Evolutionary conservation across 2,329 filamentous ascomycete species (phyloP), one percentile per base, ranked within the genome.

Genomic region (Penicillium sp.): DNA sequence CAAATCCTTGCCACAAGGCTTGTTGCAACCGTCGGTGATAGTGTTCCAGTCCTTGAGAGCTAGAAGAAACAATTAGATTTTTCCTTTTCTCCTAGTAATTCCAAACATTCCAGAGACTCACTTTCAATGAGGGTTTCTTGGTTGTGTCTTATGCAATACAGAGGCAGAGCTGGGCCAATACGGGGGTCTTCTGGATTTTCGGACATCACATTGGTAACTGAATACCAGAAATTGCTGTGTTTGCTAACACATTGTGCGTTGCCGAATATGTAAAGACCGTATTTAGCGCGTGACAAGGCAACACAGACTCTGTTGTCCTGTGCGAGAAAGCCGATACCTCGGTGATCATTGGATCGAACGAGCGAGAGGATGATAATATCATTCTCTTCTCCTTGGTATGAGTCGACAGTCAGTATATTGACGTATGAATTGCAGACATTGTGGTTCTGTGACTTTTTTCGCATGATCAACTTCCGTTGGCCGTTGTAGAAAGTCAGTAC

Each of bases 321-420:
- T 1, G 81, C 79, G 2, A 96, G 78, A 63, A 96, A 97, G 0
- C 92, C 92, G 31, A 92, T 86, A 0, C 78, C 76, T 5, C 75
- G 67, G 1, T 75, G 65, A 1, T 69, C 61, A 35, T 87, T 88
- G 61, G 87, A 92, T 42, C 92, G 83, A 3, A 94, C 91, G 0
- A 96, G 77, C 0, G 92, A 96, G 0, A 96, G 76, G 2, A 96
- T 70, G 10, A 97, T 80, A 9, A 96, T 79, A 24, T 92, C 89
- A 59, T 96, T 96, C 69, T 96, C 91, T 65, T 96, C 91, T 13
- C 92, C 92, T 70, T 96, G 92, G 66, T 93, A 96, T 0, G 89
- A 90, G 66, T 96, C 92, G 0, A 97, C 89, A 0, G 92, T 96
- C 34, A 85, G 83, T 1, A 96, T 87, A 2, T 87, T 87, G 63